Evolutionary conservation across 306 rosid genomes (phyloP), one percentile per base, ranked within the genome.

Genomic region (Vigna mungo): DNA sequence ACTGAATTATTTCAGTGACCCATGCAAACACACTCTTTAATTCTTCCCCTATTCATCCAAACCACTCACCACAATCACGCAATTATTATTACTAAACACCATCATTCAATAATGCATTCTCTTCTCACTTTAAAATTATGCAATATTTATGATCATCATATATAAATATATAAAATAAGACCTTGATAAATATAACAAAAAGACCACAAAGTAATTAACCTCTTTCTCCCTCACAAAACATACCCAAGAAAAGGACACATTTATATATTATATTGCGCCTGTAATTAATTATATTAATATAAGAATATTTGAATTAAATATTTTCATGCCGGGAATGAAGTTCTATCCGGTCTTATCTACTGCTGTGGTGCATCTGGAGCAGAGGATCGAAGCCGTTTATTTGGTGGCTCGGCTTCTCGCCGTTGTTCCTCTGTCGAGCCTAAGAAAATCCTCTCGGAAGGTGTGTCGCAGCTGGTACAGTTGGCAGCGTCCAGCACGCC

Each of bases 401-500:
- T n/a, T 3, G 81, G 78, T 32, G 84, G 90, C 84, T 78, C 88
- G 44, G 83, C 53, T 78, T 44, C 44, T 9, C 2, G 12, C 3
- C 0, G 49, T 3, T 59, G 77, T 8, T 15, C 72, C 47, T n/a
- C 20, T 74, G 36, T 55, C 3, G 86, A 77, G 17, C 34, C 75
- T 2, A 73, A 72, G 68, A 63, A 10, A 16, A 63, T 75, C 25
- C 47, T 72, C 5, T 87, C 87, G 2, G 91, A 82, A 72, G 62
- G 87, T 4, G 92, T 88, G 76, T 87, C 91, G 34, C 90, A 88
- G 81, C 96, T 90, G 5, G 0, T 80, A 58, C 89, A 86, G 3
- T 85, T 82, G 37, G 85, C 87, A 2, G 92, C 92, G 62, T 92
- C 97, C 1, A 92, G 89, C 25, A 90, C 97, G 43, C 90, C 97